Base-by-base conservation (phyloP, 2,329 filamentous ascomycete species). In the Fonsecaea pedrosoi region DNA sequence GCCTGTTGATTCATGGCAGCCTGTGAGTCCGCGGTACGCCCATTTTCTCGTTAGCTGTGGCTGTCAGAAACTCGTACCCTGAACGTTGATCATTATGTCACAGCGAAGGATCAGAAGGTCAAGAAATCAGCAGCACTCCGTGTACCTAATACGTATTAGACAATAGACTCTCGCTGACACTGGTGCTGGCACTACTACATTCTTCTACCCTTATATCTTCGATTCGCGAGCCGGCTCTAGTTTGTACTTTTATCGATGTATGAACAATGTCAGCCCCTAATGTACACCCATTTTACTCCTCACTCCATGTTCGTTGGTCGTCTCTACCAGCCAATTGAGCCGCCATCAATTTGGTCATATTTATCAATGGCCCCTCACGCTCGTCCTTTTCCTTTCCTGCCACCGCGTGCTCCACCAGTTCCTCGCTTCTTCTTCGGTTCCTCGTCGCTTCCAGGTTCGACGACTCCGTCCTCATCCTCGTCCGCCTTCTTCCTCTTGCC, bases 401-500 rank as follows among this genome's bases (percentile, higher is more conserved):
- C 68, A 60, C 68, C 68, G 1, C 57, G 56, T 34, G 25, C 58
- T 48, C 57, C 53, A 30, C 42, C 65, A 12, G 65, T 21, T 21
- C 56, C 54, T 53, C 57, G 68, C 58, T 70, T 71, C 64, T 65
- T 67, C 64, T 66, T 71, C 7, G 68, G 62, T 54, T 35, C 48
- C 12, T 63, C 68, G 54, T 69, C 68, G 48, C 35, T 63, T 45
- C 62, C 59, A 18, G 60, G 57, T 34, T 42, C 64, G 32, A 35
- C 58, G 32, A 25, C 25, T 25, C 25, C 25, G 25, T 64, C 61
- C 21, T 60, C 65, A 56, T 68, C 67, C 54, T 70, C 60, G 4
- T 60, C 54, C 13, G 62, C 65, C 60, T 71, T 72, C 64, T 67
- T 67, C 50, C 63, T 61, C 55, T 65, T 66, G 4, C 54, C 76